phyloP scores from a whole-genome alignment of 805 yeast species.

The Ogataea populi-albae region DNA sequence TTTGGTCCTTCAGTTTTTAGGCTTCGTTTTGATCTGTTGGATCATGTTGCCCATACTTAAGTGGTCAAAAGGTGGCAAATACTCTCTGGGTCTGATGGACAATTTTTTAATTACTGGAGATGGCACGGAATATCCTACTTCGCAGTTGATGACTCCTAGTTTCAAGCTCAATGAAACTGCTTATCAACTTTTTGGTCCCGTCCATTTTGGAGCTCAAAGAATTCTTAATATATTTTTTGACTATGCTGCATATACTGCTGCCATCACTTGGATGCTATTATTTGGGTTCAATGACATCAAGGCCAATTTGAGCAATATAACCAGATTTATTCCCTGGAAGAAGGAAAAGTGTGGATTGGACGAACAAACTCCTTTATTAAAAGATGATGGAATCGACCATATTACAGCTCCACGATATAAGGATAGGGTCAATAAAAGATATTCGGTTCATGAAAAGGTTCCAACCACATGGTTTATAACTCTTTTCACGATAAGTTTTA shows the following conservation, averaged over 20 bases:
- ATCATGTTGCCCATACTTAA: conserved; percentile 45
- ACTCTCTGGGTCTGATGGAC: conserved; percentile 45
- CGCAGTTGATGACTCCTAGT: conserved; percentile 38
- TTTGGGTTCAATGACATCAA: conserved; percentile 30
- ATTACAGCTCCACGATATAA: conserved; percentile 21
- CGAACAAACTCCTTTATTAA: neutral
- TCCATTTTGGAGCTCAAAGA: conserved; percentile 46
- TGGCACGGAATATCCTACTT: conserved; percentile 43
- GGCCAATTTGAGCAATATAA: conserved; percentile 10
- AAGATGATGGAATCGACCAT: neutral
- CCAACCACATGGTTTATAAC: conserved; percentile 42
- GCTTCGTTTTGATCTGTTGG: conserved; percentile 49
- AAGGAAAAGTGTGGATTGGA: neutral
- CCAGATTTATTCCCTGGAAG: too few species aligned
- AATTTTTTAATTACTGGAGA: conserved; percentile 37
- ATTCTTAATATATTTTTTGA: conserved; percentile 52
- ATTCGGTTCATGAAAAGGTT: conserved; percentile 39
- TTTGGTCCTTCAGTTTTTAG: conserved; percentile 45
- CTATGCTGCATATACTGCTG: conserved; percentile 51
- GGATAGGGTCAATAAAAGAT: conserved; percentile 44
- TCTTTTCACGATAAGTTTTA: conserved; percentile 38
- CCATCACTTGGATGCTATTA: conserved; percentile 45
- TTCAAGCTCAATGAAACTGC: conserved; percentile 44
- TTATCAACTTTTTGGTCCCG: conserved; percentile 43
- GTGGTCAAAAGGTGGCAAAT: conserved; percentile 35